Evolutionary conservation across 2,329 filamentous ascomycete genomes (phyloP).

Genomic region (Chaetomium sp.): DNA sequence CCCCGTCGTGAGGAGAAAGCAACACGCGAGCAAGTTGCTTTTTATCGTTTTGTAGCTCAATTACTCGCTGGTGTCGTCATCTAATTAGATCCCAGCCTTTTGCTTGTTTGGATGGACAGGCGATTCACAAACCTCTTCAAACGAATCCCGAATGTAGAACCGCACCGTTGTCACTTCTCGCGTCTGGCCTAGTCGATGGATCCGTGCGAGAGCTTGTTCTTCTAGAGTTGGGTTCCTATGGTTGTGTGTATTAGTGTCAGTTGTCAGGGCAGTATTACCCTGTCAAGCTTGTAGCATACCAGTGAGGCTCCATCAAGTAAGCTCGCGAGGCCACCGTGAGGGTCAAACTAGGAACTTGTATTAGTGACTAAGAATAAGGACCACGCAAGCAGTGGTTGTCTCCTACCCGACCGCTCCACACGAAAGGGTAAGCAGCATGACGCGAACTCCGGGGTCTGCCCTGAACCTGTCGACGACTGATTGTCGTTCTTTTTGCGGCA

Average conservation of each 20-base stretch:
- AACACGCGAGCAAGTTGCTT: conserved; percentile 1
- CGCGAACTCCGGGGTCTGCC: conserved; percentile 30
- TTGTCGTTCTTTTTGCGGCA: conserved; percentile 37
- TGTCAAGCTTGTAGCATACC: conserved; percentile 22
- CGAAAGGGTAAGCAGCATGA: conserved; percentile 43
- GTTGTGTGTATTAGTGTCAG: neutral
- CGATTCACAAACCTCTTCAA: conserved; percentile 24
- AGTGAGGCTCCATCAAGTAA: conserved; percentile 47
- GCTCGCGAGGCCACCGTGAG: conserved; percentile 41
- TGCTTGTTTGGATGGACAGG: neutral
- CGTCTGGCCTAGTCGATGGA: conserved; percentile 26
- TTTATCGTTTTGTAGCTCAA: conserved; percentile 1
- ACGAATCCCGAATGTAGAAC: conserved; percentile 24
- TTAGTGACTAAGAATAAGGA: neutral
- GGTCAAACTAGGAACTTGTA: conserved; percentile 32
- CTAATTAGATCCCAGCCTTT: neutral
- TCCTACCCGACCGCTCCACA: conserved; percentile 47
- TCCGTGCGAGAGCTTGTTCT: conserved; percentile 27
- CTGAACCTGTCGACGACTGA: conserved; percentile 36
- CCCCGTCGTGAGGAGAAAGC: conserved; percentile 1
- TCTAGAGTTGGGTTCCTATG: conserved; percentile 28
- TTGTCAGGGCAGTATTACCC: neutral
- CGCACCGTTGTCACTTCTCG: conserved; percentile 26
- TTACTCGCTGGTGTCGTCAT: neutral
- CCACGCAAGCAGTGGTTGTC: neutral